These are phyloP conservation scores for Fusarium solani-melongenae DNA, from an alignment of 2,329 filamentous ascomycete species.

Conservation along the genomic window DNA sequence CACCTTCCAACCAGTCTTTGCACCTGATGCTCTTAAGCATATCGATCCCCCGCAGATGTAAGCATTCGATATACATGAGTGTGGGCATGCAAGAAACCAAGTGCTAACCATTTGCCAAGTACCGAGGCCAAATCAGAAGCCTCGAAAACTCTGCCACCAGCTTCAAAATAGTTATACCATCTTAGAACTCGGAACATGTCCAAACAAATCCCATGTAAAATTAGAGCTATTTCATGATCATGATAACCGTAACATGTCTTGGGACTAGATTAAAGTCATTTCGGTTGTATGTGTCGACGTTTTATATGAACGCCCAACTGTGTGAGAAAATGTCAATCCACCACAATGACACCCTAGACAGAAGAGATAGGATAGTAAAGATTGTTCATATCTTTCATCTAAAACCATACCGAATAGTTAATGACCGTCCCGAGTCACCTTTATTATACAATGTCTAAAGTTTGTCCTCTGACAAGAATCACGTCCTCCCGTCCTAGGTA, in stretches of 20 bases:
- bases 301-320: not conserved
- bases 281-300: not conserved
- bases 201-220: not conserved
- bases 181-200: not conserved
- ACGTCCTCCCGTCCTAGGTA: not conserved
- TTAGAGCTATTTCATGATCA: not conserved
- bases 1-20: constrained; percentile 51
- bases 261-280: not conserved
- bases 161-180: constrained; percentile 11
- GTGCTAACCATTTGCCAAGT: constrained; percentile 11
- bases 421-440: not conserved
- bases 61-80: too few relatives aligned
- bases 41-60: constrained; percentile 25
- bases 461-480: not conserved
- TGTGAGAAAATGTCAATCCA: not conserved
- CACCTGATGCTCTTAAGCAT: constrained; percentile 32
- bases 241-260: not conserved
- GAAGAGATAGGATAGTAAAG: not conserved
- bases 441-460: not conserved
- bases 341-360: not conserved
- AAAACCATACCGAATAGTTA: not conserved
- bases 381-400: not conserved
- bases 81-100: too few relatives aligned
- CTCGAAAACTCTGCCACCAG: constrained; percentile 17
- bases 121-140: constrained; percentile 13